Conservation (phyloP, 257 asterid species). For the Solanum sitiens region DNA sequence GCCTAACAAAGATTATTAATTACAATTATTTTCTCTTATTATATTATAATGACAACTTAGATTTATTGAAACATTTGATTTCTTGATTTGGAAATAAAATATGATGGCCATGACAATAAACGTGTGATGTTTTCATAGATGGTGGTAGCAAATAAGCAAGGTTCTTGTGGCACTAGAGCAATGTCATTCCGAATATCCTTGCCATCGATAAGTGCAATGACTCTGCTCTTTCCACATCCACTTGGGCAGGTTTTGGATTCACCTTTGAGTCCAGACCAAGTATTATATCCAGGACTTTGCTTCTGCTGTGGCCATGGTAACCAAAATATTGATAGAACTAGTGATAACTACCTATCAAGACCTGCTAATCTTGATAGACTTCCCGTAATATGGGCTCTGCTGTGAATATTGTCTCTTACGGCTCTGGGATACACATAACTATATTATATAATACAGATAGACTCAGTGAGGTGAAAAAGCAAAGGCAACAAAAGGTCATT, state of each 20-base stretch:
- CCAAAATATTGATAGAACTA: conserved; percentile 63
- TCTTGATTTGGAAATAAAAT: neutral
- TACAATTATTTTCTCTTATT: neutral
- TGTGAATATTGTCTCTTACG: neutral
- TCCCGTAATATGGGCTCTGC: no score
- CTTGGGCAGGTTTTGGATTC: conserved; percentile 33
- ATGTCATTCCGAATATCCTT: no score
- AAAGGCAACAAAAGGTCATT: neutral
- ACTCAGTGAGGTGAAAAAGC: neutral
- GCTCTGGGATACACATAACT: neutral
- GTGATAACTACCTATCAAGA: conserved; percentile 72
- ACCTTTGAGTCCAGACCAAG: conserved; percentile 46
- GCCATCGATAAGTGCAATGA: no score
- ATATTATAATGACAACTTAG: neutral
- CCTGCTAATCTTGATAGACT: conserved; percentile 86
- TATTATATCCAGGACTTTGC: conserved; percentile 64
- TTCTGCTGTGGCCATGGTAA: conserved; percentile 52
- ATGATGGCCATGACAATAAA: neutral
- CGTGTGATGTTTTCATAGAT: no score
- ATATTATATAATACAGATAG: neutral
- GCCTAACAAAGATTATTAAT: neutral
- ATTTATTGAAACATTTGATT: neutral
- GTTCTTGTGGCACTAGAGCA: no score
- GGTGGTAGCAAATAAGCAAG: no score
- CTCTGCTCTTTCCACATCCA: no score